phyloP scores from a whole-genome alignment of 345 rosid species.

The Euphorbia lathyris region DNA sequence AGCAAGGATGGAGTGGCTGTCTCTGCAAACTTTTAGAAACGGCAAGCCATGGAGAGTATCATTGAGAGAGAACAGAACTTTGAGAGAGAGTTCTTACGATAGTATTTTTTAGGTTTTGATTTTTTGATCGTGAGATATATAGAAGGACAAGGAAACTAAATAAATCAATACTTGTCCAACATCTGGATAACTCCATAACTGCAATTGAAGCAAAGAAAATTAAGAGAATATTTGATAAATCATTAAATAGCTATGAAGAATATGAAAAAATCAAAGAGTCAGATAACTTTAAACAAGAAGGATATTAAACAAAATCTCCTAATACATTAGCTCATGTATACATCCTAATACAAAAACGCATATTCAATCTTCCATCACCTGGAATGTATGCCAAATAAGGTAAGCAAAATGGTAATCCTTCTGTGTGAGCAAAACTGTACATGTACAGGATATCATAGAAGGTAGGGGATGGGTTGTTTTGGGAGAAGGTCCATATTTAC shows the following conservation, averaged over 20 bases:
- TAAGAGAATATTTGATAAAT: neutral
- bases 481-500: no score
- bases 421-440: neutral
- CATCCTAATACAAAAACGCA: neutral
- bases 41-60: no score
- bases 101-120: no score
- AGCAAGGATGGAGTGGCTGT: no score
- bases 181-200: constrained; percentile 28
- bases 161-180: constrained; percentile 30
- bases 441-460: neutral
- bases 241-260: neutral
- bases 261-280: neutral
- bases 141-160: no score
- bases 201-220: constrained; percentile 8
- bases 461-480: neutral
- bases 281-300: neutral
- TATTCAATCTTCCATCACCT: neutral
- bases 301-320: neutral
- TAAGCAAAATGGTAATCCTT: constrained; percentile 1
- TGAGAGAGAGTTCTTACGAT: no score
- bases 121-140: no score
- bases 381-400: neutral
- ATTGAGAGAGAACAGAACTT: no score
- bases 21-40: no score
- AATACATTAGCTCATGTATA: neutral